Evolutionary conservation across 1,284 basidiomycete species (phyloP).

Genomic region (Bjerkandera adusta): DNA sequence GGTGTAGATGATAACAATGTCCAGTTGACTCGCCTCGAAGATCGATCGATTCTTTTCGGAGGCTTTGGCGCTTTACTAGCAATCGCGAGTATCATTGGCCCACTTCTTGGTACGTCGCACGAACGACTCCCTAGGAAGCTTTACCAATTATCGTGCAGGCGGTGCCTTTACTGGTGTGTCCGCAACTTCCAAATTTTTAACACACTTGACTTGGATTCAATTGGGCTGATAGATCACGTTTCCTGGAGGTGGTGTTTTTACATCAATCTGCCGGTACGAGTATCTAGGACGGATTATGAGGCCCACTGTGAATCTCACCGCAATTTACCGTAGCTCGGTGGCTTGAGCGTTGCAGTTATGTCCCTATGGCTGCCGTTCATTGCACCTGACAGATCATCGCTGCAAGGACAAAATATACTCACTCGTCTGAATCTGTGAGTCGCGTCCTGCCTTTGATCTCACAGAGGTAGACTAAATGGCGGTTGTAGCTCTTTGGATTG

Average conservation of each 20-base stretch:
- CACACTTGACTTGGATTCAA: no score
- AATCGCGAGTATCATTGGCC: neutral
- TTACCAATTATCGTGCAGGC: constrained; percentile 1
- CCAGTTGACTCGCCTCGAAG: neutral
- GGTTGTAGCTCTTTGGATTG: neutral
- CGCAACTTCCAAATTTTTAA: no score
- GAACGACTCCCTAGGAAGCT: no score
- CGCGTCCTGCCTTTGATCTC: no score
- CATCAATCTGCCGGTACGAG: constrained; percentile 1
- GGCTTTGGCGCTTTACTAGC: neutral
- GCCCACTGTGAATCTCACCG: no score
- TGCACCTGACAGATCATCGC: neutral
- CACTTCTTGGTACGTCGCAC: neutral
- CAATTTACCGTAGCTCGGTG: neutral
- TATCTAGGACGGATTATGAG: neutral
- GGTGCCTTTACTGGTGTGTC: constrained; percentile 1
- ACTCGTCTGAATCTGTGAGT: neutral
- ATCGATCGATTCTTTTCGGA: neutral
- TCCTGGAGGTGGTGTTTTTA: neutral
- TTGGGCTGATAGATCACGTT: neutral
- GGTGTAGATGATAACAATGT: constrained; percentile 9
- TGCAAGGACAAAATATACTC: neutral
- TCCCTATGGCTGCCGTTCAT: neutral
- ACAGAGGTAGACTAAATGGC: neutral
- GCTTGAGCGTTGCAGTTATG: neutral